Conservation (phyloP, 108 stramenopile species). For the Fragilaria crotonensis region DNA sequence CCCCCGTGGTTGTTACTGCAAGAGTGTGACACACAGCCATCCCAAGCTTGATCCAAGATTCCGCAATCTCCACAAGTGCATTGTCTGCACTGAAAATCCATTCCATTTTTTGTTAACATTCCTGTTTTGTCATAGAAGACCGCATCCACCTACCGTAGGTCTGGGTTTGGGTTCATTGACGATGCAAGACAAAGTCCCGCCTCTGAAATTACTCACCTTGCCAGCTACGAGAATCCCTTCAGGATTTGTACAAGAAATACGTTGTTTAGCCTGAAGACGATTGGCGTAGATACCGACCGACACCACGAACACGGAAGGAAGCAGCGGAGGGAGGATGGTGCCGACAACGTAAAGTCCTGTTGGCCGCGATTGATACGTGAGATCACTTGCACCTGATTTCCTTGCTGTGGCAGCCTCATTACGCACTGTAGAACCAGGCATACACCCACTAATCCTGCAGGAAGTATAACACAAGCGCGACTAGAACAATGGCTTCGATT, state of each 20-base stretch:
- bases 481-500: conserved; percentile 31
- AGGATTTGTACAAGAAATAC: conserved; percentile 62
- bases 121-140: conserved; percentile 86
- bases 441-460: conserved; percentile 42
- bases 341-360: conserved; percentile 23
- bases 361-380: not conserved
- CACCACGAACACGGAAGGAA: conserved; percentile 62
- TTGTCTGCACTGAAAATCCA: conserved; percentile 25
- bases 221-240: conserved; percentile 70
- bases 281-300: conserved; percentile 53
- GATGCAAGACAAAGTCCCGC: too few relatives aligned
- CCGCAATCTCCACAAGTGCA: not conserved
- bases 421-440: conserved; percentile 46
- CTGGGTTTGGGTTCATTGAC: too few relatives aligned
- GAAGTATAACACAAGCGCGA: conserved; percentile 27
- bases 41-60: conserved; percentile 12
- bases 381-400: too few relatives aligned
- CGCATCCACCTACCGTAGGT: not conserved
- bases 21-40: conserved; percentile 57
- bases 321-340: conserved; percentile 39
- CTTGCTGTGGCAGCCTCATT: too few relatives aligned
- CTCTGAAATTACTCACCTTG: conserved; percentile 37
- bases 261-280: conserved; percentile 37
- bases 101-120: conserved; percentile 61
- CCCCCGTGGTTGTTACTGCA: conserved; percentile 15